Evolutionary conservation across 805 yeast species (phyloP).

Genomic region (Pichia kluyveri): DNA sequence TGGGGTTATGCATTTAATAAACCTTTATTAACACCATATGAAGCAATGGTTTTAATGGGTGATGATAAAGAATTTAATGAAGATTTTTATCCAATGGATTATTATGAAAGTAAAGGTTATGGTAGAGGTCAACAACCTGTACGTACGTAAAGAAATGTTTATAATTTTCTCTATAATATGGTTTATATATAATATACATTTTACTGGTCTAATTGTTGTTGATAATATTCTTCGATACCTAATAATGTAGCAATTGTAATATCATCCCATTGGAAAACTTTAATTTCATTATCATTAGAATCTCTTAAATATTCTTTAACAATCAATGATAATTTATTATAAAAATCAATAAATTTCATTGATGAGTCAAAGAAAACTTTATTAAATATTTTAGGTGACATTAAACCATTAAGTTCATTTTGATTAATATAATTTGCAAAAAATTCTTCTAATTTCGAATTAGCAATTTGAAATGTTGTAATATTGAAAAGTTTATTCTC

Average conservation of each 20-base stretch:
- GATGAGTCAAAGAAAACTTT: constrained; percentile 45
- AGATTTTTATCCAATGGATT: constrained; percentile 88
- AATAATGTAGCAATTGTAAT: constrained; percentile 56
- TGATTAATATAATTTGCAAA: constrained; percentile 57
- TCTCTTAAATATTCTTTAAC: constrained; percentile 30
- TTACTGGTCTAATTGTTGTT: constrained; percentile 2
- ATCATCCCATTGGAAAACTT: constrained; percentile 44
- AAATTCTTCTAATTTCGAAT: constrained; percentile 37
- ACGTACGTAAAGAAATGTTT: constrained; percentile 15
- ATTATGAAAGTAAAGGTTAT: constrained; percentile 81
- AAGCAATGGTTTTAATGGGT: constrained; percentile 82
- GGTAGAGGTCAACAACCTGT: constrained; percentile 77
- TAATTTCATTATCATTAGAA: constrained; percentile 15
- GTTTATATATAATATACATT: not conserved
- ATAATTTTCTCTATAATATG: too few relatives aligned
- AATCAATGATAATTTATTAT: constrained; percentile 30
- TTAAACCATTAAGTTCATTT: constrained; percentile 43
- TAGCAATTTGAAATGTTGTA: constrained; percentile 35
- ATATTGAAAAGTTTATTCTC: constrained; percentile 51
- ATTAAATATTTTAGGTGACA: constrained; percentile 55
- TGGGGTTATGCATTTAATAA: constrained; percentile 98
- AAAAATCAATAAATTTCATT: constrained; percentile 39
- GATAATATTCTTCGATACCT: constrained; percentile 45
- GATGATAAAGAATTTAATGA: constrained; percentile 59
- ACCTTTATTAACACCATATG: constrained; percentile 92